Conservation (phyloP, 805 yeast species). For the Kazachstania kunashirensis region DNA sequence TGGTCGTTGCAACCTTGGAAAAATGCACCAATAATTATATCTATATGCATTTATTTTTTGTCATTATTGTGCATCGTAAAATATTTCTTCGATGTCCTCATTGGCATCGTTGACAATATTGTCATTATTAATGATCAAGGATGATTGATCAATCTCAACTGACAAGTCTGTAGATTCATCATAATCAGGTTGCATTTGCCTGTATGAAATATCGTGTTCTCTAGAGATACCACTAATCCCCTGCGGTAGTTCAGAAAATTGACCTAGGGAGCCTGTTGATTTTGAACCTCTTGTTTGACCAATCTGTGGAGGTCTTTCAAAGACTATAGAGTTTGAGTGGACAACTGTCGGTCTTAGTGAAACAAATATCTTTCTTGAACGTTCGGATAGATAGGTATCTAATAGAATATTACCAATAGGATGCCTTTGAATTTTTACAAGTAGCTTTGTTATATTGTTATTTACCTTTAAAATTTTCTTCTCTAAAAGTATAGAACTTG, state of each 20-base stretch:
- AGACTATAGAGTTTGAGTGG: neutral
- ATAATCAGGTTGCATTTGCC: too few relatives aligned
- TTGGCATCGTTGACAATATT: neutral
- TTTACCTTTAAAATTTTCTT: slow-evolving; percentile 9
- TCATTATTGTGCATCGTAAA: slow-evolving; percentile 1
- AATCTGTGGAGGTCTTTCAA: neutral
- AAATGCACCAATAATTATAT: too few relatives aligned
- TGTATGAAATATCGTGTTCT: too few relatives aligned
- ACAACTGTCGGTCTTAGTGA: neutral
- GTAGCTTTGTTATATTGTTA: slow-evolving; percentile 9
- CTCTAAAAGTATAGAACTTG: slow-evolving; percentile 5
- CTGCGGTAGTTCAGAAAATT: too few relatives aligned
- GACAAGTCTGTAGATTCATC: too few relatives aligned
- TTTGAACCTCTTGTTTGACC: too few relatives aligned
- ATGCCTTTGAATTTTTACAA: slow-evolving; percentile 14
- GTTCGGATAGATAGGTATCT: slow-evolving; percentile 4
- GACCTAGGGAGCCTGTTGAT: too few relatives aligned
- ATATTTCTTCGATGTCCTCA: neutral
- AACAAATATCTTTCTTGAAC: neutral
- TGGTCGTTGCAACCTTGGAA: too few relatives aligned
- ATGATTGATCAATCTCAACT: too few relatives aligned
- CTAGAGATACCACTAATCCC: too few relatives aligned
- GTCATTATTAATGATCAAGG: too few relatives aligned
- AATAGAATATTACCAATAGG: slow-evolving; percentile 16
- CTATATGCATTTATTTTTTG: too few relatives aligned